phyloP scores from a whole-genome alignment of 192 early-diverging fungal genomes.

The Linnemannia elongata region DNA sequence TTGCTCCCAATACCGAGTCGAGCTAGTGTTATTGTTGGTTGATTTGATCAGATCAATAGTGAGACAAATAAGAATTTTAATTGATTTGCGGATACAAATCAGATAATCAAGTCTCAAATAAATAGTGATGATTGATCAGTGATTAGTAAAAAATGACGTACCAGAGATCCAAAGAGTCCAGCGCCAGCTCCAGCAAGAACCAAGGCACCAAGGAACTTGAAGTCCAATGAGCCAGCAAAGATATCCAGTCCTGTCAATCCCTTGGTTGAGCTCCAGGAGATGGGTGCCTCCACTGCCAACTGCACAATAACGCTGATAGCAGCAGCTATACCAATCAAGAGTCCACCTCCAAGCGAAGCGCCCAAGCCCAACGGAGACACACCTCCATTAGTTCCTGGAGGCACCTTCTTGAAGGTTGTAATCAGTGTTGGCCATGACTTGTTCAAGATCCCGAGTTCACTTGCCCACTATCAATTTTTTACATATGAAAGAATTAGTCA shows the following conservation, averaged over 20 bases:
- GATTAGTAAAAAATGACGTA: slow-evolving; percentile 22
- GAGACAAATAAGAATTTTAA: background rate
- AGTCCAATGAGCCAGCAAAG: slow-evolving; percentile 51
- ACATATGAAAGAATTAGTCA: background rate
- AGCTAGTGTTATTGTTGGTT: slow-evolving; percentile 52
- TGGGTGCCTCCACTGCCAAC: slow-evolving; percentile 53
- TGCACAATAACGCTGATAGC: slow-evolving; percentile 66
- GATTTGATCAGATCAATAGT: background rate
- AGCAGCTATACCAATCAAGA: slow-evolving; percentile 74
- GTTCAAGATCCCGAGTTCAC: slow-evolving; percentile 89
- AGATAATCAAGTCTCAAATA: background rate
- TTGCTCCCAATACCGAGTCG: slow-evolving; percentile 91
- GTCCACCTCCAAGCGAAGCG: slow-evolving; percentile 84
- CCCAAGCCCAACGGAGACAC: slow-evolving; percentile 79
- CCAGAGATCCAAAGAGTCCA: slow-evolving; percentile 84
- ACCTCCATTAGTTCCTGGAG: slow-evolving; percentile 94
- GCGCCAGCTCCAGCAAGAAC: slow-evolving; percentile 70
- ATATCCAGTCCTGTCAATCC: slow-evolving; percentile 35
- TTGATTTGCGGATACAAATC: background rate
- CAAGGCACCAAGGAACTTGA: slow-evolving; percentile 38
- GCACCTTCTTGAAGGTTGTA: slow-evolving; percentile 83
- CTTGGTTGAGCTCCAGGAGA: slow-evolving; percentile 34
- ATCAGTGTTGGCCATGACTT: slow-evolving; percentile 83
- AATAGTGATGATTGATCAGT: background rate
- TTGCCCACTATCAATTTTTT: slow-evolving; percentile 74